These are phyloP conservation scores for Monilinia aucupariae DNA, from an alignment of 2,329 filamentous ascomycete genomes.

Conservation along the genomic window DNA sequence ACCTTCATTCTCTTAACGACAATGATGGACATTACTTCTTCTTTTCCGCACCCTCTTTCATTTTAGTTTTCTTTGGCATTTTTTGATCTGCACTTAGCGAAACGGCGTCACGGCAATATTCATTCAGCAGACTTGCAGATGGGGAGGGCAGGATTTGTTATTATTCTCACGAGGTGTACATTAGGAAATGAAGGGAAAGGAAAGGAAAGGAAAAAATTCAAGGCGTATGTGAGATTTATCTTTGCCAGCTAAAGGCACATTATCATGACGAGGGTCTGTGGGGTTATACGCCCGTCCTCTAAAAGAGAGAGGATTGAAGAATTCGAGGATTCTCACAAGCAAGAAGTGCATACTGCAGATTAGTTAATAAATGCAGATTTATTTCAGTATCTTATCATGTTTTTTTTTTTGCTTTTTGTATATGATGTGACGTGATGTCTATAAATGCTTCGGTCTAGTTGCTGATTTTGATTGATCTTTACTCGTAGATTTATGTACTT, in stretches of 20 bases:
- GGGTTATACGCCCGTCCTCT: not conserved
- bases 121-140: constrained; percentile 10
- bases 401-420: not conserved
- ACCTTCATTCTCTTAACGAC: constrained; percentile 6
- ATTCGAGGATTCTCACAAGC: not conserved
- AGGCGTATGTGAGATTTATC: not conserved
- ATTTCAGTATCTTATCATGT: not conserved
- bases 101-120: constrained; percentile 22
- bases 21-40: not conserved
- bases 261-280: not conserved
- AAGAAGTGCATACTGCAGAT: not conserved
- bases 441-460: not conserved
- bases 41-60: not conserved
- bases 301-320: not conserved
- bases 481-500: too few relatives aligned
- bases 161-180: not conserved
- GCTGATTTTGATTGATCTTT: too few relatives aligned
- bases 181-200: not conserved
- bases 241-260: not conserved
- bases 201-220: not conserved
- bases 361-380: constrained; percentile 5
- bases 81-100: constrained; percentile 29
- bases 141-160: too few relatives aligned
- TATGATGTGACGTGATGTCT: not conserved
- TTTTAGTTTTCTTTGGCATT: constrained; percentile 9